Evolutionary conservation across 306 rosid genomes (phyloP).

Genomic region (Boehmeria nivea): DNA sequence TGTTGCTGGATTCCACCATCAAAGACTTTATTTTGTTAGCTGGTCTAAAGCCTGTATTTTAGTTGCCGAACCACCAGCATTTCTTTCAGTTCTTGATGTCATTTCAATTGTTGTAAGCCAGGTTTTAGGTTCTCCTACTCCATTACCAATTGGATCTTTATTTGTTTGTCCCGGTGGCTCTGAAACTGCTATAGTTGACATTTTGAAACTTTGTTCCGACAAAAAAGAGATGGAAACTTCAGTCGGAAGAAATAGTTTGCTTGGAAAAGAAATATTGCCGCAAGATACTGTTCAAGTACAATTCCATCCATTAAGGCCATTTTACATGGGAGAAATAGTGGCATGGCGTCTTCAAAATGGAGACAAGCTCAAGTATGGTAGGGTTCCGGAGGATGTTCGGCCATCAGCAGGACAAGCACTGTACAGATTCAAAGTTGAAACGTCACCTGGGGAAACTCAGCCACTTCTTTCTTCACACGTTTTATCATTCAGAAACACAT

Average conservation of each 20-base stretch:
- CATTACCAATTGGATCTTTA: slow-evolving; percentile 78
- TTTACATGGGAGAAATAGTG: slow-evolving; percentile 89
- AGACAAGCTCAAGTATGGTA: slow-evolving; percentile 86
- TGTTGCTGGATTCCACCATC: slow-evolving; percentile 50
- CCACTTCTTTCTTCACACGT: slow-evolving; percentile 80
- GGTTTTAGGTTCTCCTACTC: slow-evolving; percentile 77
- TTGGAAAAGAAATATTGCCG: slow-evolving; percentile 74
- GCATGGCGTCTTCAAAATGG: slow-evolving; percentile 96
- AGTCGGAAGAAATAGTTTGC: slow-evolving; percentile 48
- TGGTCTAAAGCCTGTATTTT: slow-evolving; percentile 56
- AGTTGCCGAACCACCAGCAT: slow-evolving; percentile 83
- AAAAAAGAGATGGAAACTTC: slow-evolving; percentile 64
- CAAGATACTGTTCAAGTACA: slow-evolving; percentile 93
- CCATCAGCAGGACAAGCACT: slow-evolving; percentile 91
- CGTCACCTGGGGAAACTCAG: slow-evolving; percentile 46
- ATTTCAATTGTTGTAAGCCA: slow-evolving; percentile 79
- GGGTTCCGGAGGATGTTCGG: slow-evolving; percentile 75
- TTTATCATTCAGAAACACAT: slow-evolving; percentile 74
- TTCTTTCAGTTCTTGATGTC: slow-evolving; percentile 67
- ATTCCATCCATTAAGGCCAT: slow-evolving; percentile 92
- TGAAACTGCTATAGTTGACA: slow-evolving; percentile 66
- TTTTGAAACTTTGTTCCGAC: slow-evolving; percentile 72
- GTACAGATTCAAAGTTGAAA: slow-evolving; percentile 81
- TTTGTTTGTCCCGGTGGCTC: slow-evolving; percentile 80
- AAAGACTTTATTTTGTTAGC: slow-evolving; percentile 65